These are phyloP conservation scores for Mucor racemosus DNA, from an alignment of 371 early-diverging fungal species.

Conservation along the genomic window DNA sequence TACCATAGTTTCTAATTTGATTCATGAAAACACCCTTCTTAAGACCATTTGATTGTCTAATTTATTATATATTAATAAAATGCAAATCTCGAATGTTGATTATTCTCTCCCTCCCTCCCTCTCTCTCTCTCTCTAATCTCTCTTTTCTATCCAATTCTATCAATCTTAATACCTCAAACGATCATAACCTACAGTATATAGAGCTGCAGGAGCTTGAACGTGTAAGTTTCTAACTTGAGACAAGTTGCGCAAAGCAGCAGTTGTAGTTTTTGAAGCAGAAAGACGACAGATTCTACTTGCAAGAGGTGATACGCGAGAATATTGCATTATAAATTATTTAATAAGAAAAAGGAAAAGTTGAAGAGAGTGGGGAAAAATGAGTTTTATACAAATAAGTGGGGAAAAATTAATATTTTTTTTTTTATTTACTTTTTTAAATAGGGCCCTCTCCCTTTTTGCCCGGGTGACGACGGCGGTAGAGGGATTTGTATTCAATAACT, in stretches of 20 bases:
- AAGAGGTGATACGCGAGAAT: conserved; percentile 34
- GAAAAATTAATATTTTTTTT: neutral
- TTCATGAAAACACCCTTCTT: conserved; percentile 24
- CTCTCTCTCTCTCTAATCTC: neutral
- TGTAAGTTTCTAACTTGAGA: conserved; percentile 50
- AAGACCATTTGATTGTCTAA: conserved; percentile 21
- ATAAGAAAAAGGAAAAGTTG: neutral
- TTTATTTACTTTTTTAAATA: conserved; percentile 4
- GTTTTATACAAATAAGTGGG: neutral
- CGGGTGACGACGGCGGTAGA: conserved; percentile 6
- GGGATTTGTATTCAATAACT: neutral
- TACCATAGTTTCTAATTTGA: conserved; percentile 55
- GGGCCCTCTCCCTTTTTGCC: conserved; percentile 8
- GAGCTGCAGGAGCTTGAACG: conserved; percentile 44
- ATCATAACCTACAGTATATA: conserved; percentile 41
- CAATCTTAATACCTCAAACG: conserved; percentile 35
- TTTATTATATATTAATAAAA: neutral
- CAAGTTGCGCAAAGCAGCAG: conserved; percentile 27
- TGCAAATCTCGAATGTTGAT: neutral
- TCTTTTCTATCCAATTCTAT: neutral
- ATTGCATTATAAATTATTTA: conserved; percentile 30
- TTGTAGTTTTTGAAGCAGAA: conserved; percentile 10
- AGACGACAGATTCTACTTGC: conserved; percentile 24
- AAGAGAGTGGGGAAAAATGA: neutral
- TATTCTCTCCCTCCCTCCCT: neutral